Percentiles rank a stretch among this genome's conserved stretches.
Conservation (phyloP, 2,329 filamentous ascomycete species). For the Emergomyces pasteurianus region DNA sequence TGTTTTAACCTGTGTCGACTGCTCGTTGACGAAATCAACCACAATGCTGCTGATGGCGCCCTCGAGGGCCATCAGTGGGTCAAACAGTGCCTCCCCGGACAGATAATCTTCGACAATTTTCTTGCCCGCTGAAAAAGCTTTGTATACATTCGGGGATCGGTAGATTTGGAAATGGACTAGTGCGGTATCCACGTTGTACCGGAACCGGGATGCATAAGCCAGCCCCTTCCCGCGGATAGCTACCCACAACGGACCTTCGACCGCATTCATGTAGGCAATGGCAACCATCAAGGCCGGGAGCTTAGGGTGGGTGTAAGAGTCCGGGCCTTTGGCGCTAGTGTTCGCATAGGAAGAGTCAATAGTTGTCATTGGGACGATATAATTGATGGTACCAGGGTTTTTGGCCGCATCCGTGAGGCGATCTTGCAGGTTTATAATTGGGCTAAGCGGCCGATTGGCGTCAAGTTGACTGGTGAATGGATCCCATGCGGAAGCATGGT, state of each 20-base stretch:
- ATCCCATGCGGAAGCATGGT: constrained; percentile 73
- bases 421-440: constrained; percentile 57
- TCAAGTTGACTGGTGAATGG: constrained; percentile 45
- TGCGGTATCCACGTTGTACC: constrained; percentile 64
- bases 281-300: constrained; percentile 80
- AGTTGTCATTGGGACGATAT: constrained; percentile 79
- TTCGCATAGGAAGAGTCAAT: constrained; percentile 86
- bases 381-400: constrained; percentile 60
- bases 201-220: constrained; percentile 78
- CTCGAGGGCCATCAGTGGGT: constrained; percentile 64
- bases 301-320: constrained; percentile 61
- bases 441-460: constrained; percentile 45
- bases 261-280: constrained; percentile 78
- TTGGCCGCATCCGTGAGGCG: constrained; percentile 66
- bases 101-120: constrained; percentile 64
- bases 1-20: constrained; percentile 70
- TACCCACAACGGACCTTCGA: constrained; percentile 90
- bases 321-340: constrained; percentile 60
- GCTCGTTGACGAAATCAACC: constrained; percentile 73
- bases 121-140: constrained; percentile 68
- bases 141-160: constrained; percentile 77
- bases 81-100: constrained; percentile 58
- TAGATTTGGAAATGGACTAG: constrained; percentile 77
- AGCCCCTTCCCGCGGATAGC: constrained; percentile 86
- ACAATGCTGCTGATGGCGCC: constrained; percentile 86